phyloP scores from a whole-genome alignment of 73 alveolate species.

The Paramecium primaurelia region DNA sequence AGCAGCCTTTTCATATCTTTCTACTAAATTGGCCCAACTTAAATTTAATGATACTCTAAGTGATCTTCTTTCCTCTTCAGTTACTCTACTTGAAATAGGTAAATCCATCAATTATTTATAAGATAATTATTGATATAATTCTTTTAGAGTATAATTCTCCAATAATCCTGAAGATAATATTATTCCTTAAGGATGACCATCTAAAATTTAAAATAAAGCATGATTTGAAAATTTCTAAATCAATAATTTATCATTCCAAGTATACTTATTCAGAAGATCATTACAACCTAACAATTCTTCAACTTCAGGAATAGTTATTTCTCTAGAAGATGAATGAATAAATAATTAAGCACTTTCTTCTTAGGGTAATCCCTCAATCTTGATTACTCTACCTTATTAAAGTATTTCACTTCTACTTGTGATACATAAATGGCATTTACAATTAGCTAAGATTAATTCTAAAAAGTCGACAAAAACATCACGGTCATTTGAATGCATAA shows the following conservation, averaged over 20 bases:
- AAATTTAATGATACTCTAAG: conserved; percentile 6
- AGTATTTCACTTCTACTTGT: conserved; percentile 16
- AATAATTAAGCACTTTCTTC: conserved; percentile 35
- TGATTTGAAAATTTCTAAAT: neutral
- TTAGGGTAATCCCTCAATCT: conserved; percentile 11
- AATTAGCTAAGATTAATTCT: neutral
- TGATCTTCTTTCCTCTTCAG: conserved; percentile 41
- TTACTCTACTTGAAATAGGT: conserved; percentile 21
- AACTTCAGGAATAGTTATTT: neutral
- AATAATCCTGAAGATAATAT: neutral
- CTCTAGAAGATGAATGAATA: neutral
- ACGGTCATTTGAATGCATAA: neutral
- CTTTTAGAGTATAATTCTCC: conserved; percentile 15
- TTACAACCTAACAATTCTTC: conserved; percentile 8
- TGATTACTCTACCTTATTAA: neutral
- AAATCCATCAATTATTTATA: conserved; percentile 21
- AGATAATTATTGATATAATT: neutral
- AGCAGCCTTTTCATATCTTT: conserved; percentile 42
- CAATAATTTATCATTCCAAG: neutral
- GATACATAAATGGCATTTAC: neutral
- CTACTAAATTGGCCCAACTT: conserved; percentile 25
- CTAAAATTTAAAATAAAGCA: neutral
- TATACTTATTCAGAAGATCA: neutral
- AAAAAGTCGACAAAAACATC: conserved; percentile 38
- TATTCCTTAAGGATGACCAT: conserved; percentile 50